These are phyloP conservation scores for Postia placenta DNA, from an alignment of 768 basidiomycete genomes.

Conservation along the genomic window DNA sequence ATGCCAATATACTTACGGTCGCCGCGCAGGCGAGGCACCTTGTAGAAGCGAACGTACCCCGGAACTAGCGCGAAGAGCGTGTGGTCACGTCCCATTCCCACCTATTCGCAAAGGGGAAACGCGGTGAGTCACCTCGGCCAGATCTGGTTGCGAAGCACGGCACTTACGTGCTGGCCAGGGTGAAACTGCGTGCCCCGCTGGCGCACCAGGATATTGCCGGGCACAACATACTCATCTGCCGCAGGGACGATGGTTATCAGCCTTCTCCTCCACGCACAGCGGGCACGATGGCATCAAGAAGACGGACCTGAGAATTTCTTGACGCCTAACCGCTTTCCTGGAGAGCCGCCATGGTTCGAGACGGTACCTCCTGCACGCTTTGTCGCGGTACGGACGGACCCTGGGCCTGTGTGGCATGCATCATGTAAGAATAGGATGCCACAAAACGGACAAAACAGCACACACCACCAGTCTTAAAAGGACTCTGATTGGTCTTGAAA, in stretches of 20 bases:
- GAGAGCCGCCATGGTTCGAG: slow-evolving; percentile 87
- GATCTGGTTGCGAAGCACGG: slow-evolving; percentile 8
- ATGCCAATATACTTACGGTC: slow-evolving; percentile 82
- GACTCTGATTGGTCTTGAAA: slow-evolving; percentile 4
- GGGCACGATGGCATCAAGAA: not conserved
- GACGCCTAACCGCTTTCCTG: slow-evolving; percentile 88
- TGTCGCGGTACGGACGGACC: slow-evolving; percentile 86
- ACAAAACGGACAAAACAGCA: not conserved
- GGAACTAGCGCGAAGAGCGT: slow-evolving; percentile 88
- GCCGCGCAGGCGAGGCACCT: slow-evolving; percentile 63
- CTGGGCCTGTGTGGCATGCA: slow-evolving; percentile 29
- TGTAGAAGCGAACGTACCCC: slow-evolving; percentile 94
- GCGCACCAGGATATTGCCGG: slow-evolving; percentile 94
- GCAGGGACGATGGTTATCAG: not conserved
- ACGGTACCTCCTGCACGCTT: slow-evolving; percentile 95
- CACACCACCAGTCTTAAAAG: slow-evolving; percentile 11
- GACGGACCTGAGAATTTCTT: slow-evolving; percentile 91
- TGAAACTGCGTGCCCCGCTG: slow-evolving; percentile 93
- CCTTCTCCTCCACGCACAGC: not conserved
- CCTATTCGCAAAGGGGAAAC: slow-evolving; percentile 38
- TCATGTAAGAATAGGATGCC: not conserved
- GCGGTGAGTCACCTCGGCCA: not conserved
- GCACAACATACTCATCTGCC: slow-evolving; percentile 83
- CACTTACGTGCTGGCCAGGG: slow-evolving; percentile 83
- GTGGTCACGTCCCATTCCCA: slow-evolving; percentile 89